Evolutionary conservation across 192 early-diverging fungal genomes (phyloP).

Genomic region (Spizellomyces sp.): DNA sequence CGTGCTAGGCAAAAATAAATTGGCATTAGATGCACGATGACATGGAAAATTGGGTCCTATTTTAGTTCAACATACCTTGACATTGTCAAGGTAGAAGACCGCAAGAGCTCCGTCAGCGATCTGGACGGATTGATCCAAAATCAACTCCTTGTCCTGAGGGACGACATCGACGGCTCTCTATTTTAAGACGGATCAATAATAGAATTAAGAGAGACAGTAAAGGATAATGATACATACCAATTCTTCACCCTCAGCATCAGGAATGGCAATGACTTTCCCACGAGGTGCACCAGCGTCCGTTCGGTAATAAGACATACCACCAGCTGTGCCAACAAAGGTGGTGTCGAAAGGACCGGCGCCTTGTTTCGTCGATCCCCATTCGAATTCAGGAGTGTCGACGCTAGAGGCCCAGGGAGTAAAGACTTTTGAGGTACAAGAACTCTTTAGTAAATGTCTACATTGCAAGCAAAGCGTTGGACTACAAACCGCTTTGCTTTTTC

Average conservation of each 20-base stretch:
- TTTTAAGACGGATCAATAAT: not conserved
- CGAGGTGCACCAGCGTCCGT: slow-evolving; percentile 14
- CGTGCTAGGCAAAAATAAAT: not conserved
- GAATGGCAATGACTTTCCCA: slow-evolving; percentile 2
- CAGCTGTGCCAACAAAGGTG: slow-evolving; percentile 9
- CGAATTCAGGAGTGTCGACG: too few species aligned
- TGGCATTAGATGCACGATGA: too few species aligned
- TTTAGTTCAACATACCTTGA: not conserved
- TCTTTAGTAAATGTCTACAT: not conserved
- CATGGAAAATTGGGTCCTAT: too few species aligned
- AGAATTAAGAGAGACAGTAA: too few species aligned
- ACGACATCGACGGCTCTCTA: slow-evolving; percentile 8
- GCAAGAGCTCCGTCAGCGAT: slow-evolving; percentile 10
- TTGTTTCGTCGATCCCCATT: too few species aligned
- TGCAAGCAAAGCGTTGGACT: not conserved
- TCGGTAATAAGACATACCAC: slow-evolving; percentile 10
- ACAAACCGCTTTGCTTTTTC: not conserved
- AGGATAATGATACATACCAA: not conserved
- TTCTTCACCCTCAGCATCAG: not conserved
- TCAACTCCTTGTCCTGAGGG: not conserved
- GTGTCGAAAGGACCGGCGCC: not conserved
- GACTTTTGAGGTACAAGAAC: not conserved
- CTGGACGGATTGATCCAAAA: slow-evolving; percentile 6
- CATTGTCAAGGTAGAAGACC: slow-evolving; percentile 18
- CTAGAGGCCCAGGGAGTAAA: not conserved